Percentiles rank a stretch among this genome's conserved stretches.
Evolutionary conservation across 1,284 basidiomycete genomes (phyloP).

Genomic region (Pseudomicrostroma phylloplanum): DNA sequence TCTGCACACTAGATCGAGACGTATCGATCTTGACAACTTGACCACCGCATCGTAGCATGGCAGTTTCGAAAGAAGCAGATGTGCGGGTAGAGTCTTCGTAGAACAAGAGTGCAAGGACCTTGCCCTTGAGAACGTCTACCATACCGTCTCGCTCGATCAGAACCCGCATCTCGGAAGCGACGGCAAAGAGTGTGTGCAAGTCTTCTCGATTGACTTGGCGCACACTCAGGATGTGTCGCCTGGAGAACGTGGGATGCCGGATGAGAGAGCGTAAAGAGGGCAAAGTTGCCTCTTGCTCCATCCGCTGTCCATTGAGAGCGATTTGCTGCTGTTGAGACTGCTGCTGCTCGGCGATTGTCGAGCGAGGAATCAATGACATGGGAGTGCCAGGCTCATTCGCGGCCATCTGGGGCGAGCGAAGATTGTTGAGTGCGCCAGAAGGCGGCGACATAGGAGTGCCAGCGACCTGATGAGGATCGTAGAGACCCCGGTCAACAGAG

Average conservation of each 20-base stretch:
- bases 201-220: conserved; percentile 88
- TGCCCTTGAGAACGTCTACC: conserved; percentile 83
- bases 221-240: conserved; percentile 87
- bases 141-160: conserved; percentile 87
- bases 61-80: conserved; percentile 81
- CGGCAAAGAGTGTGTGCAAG: conserved; percentile 84
- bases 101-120: conserved; percentile 89
- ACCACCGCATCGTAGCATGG: conserved; percentile 96
- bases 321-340: neutral
- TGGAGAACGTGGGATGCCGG: conserved; percentile 58
- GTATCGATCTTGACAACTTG: conserved; percentile 80
- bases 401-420: conserved; percentile 35
- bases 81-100: conserved; percentile 98
- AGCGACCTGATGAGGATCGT: conserved; percentile 28
- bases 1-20: conserved; percentile 79
- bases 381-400: conserved; percentile 19
- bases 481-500: conserved; percentile 16
- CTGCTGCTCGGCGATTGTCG: too few species aligned
- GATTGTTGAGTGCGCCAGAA: conserved; percentile 7
- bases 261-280: conserved; percentile 27
- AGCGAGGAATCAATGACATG: neutral
- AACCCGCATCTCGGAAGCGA: conserved; percentile 92
- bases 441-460: conserved; percentile 33
- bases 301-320: neutral
- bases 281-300: neutral